Evolutionary conservation across 2,329 filamentous ascomycete species (phyloP), one percentile per base, ranked within the genome.

Genomic region (Nemania sp.): DNA sequence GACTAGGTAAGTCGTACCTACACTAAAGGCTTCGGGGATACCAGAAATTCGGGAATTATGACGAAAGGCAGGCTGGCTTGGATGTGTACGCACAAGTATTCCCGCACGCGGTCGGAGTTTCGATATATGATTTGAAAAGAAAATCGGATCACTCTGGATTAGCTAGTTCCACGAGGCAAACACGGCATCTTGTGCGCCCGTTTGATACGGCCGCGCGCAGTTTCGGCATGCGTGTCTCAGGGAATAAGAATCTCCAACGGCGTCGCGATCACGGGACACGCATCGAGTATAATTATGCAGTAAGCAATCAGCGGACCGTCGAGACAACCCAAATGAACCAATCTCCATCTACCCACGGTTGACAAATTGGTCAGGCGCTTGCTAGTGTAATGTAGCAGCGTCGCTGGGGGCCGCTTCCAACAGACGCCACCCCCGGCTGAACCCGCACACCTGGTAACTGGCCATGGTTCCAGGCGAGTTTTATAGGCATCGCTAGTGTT

Each of bases 221-320:
- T 22, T 41, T 43, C 36, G 28, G 22, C n/a, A 31, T 31, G 26
- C 26, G 6, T 31, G 28, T 31, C 28, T 31, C 28, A 49, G 40
- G 15, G 17, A 40, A 23, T 12, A 23, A 22, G 7, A 12, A 19
- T n/a, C 23, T 43, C 24, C 40, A 57, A 59, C 54, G 56, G 53
- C 54, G 46, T 45, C 45, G 51, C 45, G 42, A 37, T 60, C 57
- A 60, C 57, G 54, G 54, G 51, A 60, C 41, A 33, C 39, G 44
- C 50, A 54, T 15, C 37, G 17, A 20, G 28, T 14, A 36, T 36
- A 24, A 17, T 31, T 44, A 60, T 60, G 54, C 49, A 54, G 57
- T 57, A 44, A 56, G 52, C 56, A n/a, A 51, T 48, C 46, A 42
- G 43, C 39, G 56, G 56, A 46, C 41, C 40, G 45, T 19, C 19